Conservation (phyloP, 441 rosid genomes). For the Syzygium malaccense region DNA sequence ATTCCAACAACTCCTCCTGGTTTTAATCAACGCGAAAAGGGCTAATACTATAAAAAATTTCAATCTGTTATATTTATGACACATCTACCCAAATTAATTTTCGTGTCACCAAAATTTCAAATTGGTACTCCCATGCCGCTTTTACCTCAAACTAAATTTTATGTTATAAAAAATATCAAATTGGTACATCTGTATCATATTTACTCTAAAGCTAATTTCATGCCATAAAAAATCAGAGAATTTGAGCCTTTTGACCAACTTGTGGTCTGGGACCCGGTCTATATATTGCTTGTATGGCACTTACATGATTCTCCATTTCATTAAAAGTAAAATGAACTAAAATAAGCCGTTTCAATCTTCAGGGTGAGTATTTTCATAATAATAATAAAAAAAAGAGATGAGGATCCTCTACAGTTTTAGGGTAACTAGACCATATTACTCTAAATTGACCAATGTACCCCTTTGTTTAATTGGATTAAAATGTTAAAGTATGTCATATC, state of each 20-base stretch:
- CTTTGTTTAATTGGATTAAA: background rate
- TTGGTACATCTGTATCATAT: rapidly evolving
- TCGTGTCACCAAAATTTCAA: background rate
- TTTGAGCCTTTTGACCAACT: background rate
- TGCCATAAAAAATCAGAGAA: background rate
- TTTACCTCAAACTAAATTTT: background rate
- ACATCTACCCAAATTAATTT: background rate
- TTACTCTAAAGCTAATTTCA: background rate
- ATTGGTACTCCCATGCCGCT: background rate
- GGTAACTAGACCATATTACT: background rate
- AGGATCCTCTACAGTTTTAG: background rate
- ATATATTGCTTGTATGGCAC: background rate
- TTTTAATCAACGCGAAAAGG: background rate
- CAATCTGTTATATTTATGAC: rapidly evolving
- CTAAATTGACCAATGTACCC: background rate
- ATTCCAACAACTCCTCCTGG: background rate
- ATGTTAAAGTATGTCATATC: rapidly evolving
- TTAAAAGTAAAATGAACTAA: background rate
- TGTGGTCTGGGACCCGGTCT: background rate
- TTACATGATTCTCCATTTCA: background rate
- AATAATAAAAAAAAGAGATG: background rate
- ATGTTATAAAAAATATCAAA: background rate
- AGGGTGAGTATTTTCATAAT: background rate
- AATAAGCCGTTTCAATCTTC: background rate
- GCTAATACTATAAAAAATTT: background rate